phyloP scores from a whole-genome alignment of 2,329 filamentous ascomycete genomes.

The Cytospora piceae region DNA sequence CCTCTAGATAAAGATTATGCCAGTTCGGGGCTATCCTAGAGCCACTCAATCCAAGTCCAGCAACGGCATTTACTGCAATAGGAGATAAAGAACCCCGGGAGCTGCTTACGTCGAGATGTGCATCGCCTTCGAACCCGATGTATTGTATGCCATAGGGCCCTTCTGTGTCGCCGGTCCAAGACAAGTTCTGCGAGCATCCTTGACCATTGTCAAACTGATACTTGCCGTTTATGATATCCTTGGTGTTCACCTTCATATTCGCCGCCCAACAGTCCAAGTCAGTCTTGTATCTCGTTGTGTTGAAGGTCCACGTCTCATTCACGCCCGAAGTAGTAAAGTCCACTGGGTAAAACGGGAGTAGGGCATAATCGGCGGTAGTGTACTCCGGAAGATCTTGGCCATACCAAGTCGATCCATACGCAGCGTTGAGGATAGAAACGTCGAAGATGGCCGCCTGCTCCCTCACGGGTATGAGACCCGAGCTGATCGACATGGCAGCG shows the following conservation, averaged over 20 bases:
- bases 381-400: constrained; percentile 49
- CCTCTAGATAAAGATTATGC: too few relatives aligned
- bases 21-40: too few relatives aligned
- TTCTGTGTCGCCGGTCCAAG: constrained; percentile 26
- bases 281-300: constrained; percentile 41
- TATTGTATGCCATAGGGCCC: constrained; percentile 42
- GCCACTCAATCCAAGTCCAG: too few relatives aligned
- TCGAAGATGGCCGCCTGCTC: constrained; percentile 38
- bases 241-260: not conserved
- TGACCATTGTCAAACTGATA: constrained; percentile 43
- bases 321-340: constrained; percentile 3
- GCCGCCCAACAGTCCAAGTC: constrained; percentile 46
- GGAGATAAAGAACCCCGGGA: too few relatives aligned
- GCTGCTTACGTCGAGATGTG: constrained; percentile 40
- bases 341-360: constrained; percentile 47
- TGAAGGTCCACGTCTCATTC: constrained; percentile 37
- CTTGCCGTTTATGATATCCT: not conserved
- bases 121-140: constrained; percentile 46
- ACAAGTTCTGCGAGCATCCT: constrained; percentile 41
- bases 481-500: constrained; percentile 10
- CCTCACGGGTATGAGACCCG: constrained; percentile 31
- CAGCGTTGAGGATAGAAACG: constrained; percentile 46
- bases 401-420: constrained; percentile 51
- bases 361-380: constrained; percentile 46
- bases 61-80: too few relatives aligned